Conservation (phyloP, 2,329 filamentous ascomycete genomes). For the Alternaria ethzedia region DNA sequence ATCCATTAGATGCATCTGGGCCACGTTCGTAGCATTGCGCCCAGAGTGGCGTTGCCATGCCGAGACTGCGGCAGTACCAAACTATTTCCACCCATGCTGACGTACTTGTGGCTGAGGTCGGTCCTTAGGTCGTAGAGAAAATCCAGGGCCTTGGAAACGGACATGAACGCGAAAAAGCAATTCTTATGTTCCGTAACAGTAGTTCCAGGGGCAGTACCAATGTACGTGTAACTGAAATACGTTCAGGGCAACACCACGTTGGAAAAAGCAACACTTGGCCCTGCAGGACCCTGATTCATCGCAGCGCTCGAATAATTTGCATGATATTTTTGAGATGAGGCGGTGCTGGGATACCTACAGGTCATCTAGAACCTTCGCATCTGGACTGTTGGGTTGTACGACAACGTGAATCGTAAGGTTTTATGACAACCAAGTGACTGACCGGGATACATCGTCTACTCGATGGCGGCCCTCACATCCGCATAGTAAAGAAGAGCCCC, state of each 20-base stretch:
- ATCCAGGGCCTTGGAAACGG: neutral
- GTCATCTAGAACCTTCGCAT: neutral
- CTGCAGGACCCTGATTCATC: neutral
- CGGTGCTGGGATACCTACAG: neutral
- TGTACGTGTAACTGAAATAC: neutral
- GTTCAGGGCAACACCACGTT: neutral
- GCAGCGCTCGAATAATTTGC: neutral
- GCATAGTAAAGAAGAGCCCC: neutral
- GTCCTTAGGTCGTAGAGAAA: neutral
- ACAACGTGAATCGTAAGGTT: neutral
- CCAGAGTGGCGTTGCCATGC: neutral
- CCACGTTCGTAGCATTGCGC: neutral
- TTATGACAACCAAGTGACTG: neutral
- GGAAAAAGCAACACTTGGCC: neutral
- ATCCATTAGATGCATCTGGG: neutral
- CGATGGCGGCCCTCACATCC: neutral
- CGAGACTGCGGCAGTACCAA: neutral
- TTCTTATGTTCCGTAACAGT: neutral
- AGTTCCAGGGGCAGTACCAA: neutral
- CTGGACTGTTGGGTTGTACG: neutral
- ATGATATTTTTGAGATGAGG: neutral
- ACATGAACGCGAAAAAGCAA: neutral
- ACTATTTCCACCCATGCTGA: neutral
- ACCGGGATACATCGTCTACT: neutral
- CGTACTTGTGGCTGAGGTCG: neutral